phyloP scores from a whole-genome alignment of 371 early-diverging fungal genomes.

The Mucor sp. region DNA sequence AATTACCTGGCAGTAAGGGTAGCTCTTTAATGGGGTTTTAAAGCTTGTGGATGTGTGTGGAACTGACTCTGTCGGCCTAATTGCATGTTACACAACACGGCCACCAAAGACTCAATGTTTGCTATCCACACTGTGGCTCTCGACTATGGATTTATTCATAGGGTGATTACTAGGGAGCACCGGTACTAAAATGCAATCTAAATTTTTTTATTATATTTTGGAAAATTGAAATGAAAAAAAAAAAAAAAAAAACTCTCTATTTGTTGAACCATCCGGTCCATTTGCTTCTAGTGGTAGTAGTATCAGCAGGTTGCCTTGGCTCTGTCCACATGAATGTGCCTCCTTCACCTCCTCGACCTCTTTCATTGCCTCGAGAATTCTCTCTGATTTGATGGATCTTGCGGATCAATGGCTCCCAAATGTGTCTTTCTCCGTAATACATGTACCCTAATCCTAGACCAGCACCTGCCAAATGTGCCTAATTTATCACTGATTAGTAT shows the following conservation, averaged over 20 bases:
- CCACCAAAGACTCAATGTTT: constrained; percentile 38
- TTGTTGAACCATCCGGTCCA: constrained; percentile 26
- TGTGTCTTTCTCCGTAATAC: constrained; percentile 47
- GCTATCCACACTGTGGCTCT: constrained; percentile 34
- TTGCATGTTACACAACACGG: constrained; percentile 38
- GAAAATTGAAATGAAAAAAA: constrained; percentile 19
- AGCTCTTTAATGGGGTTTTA: constrained; percentile 31
- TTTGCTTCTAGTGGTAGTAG: constrained; percentile 7
- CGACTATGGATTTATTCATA: constrained; percentile 2
- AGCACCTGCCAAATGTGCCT: constrained; percentile 75
- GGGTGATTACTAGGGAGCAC: constrained; percentile 20
- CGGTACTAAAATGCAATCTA: constrained; percentile 38
- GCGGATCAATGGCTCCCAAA: constrained; percentile 53
- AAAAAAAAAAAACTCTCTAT: constrained; percentile 11
- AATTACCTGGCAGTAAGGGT: not conserved
- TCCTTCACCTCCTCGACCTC: constrained; percentile 14
- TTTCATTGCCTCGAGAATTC: not conserved
- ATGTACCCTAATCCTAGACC: constrained; percentile 53
- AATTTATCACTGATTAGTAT: not conserved
- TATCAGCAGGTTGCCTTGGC: constrained; percentile 8
- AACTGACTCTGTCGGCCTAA: constrained; percentile 41
- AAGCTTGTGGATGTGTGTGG: constrained; percentile 37
- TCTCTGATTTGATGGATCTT: constrained; percentile 31
- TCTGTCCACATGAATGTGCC: constrained; percentile 23
- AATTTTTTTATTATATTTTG: constrained; percentile 11